Conservation (phyloP, 179 eudicot species). For the Nepenthes alata region DNA sequence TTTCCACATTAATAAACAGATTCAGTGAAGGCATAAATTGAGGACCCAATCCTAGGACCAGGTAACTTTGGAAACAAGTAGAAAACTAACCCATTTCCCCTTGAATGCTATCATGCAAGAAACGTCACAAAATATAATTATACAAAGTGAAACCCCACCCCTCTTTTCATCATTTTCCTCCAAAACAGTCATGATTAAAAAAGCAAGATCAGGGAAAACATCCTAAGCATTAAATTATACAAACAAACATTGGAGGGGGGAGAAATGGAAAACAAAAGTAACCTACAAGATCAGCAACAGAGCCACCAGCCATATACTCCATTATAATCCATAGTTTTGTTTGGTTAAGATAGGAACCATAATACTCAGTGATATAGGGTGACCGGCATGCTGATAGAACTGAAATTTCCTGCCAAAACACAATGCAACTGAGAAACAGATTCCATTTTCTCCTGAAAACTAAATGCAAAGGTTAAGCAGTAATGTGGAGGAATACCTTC, state of each 20-base stretch:
- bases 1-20: no score
- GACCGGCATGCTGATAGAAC: slow-evolving; percentile 91
- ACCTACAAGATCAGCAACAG: slow-evolving; percentile 95
- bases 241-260: not conserved
- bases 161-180: no score
- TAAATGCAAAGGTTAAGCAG: slow-evolving; percentile 3
- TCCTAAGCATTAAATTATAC: not conserved
- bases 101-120: no score
- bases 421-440: slow-evolving; percentile 11
- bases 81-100: no score
- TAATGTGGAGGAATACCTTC: slow-evolving; percentile 33
- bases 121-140: no score
- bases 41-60: no score
- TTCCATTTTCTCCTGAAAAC: not conserved
- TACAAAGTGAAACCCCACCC: no score
- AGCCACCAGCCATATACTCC: slow-evolving; percentile 99
- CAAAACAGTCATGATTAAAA: no score
- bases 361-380: slow-evolving; percentile 86
- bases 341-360: slow-evolving; percentile 81
- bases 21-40: no score
- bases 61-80: no score
- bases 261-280: slow-evolving; percentile 14
- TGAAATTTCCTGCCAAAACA: slow-evolving; percentile 67
- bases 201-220: no score
- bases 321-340: slow-evolving; percentile 89